These are phyloP conservation scores for Pleoardoris graminearum DNA, from an alignment of 2,329 filamentous ascomycete species.

Conservation along the genomic window DNA sequence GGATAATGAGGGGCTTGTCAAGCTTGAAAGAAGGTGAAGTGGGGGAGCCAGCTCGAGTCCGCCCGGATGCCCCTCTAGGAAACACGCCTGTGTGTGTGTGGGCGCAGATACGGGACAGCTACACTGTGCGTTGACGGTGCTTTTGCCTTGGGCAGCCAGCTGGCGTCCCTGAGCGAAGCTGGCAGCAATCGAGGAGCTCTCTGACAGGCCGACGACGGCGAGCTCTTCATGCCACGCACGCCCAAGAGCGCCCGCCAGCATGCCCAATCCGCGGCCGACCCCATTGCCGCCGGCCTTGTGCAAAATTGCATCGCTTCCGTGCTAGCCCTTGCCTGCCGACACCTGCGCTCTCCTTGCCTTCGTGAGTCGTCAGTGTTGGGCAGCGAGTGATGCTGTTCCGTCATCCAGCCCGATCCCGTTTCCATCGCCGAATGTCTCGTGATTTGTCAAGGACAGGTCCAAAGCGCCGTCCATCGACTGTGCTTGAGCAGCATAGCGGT, in stretches of 20 bases:
- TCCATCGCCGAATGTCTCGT: conserved; percentile 18
- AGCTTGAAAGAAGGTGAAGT: conserved; percentile 8
- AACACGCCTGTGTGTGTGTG: no score
- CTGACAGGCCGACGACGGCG: conserved; percentile 19
- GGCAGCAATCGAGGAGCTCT: conserved; percentile 10
- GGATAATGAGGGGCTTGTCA: conserved; percentile 16
- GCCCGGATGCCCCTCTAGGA: neutral
- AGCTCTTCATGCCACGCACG: conserved; percentile 14
- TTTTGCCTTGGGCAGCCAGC: neutral
- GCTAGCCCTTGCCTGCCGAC: neutral
- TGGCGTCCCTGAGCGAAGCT: conserved; percentile 7
- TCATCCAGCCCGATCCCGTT: conserved; percentile 14
- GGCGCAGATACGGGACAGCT: no score
- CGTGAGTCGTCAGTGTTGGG: neutral
- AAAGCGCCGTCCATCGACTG: neutral
- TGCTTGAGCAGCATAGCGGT: no score
- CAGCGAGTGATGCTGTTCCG: neutral
- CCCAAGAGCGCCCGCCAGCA: neutral
- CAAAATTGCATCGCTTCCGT: neutral
- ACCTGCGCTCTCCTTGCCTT: neutral
- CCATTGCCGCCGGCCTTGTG: conserved; percentile 9
- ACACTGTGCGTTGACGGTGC: neutral
- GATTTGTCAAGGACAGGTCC: conserved; percentile 15
- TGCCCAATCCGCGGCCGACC: conserved; percentile 15
- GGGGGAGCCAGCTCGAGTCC: conserved; percentile 1